These are phyloP conservation scores for maize (Zea mays) DNA, from an alignment of 176 grass and related monocot genomes.

Conservation along the genomic window Zm-B73-REFERENCE-NAM-5.0 NC_050101.1:149720001-149720500, in stretches of 20 bases:
- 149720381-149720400: conserved; percentile 34
- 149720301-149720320: background rate
- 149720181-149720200: background rate
- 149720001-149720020: too few relatives aligned
- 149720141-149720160: background rate
- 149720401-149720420: conserved; percentile 30
- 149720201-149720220: background rate
- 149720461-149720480: conserved; percentile 18
- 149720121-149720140: background rate
- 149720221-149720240: background rate
- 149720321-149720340: conserved; percentile 35
- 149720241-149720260: background rate
- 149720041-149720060: too few relatives aligned
- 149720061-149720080: too few relatives aligned
- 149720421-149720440: conserved; percentile 14
- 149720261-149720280: background rate
- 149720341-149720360: background rate
- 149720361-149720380: conserved; percentile 24
- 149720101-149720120: background rate
- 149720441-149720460: conserved; percentile 14
- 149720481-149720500: conserved; percentile 2
- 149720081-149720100: background rate
- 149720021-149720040: too few relatives aligned
- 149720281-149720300: background rate
- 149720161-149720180: conserved; percentile 10